phyloP scores from a whole-genome alignment of 2,329 filamentous ascomycete genomes.

The Apiospora pterosperma region DNA sequence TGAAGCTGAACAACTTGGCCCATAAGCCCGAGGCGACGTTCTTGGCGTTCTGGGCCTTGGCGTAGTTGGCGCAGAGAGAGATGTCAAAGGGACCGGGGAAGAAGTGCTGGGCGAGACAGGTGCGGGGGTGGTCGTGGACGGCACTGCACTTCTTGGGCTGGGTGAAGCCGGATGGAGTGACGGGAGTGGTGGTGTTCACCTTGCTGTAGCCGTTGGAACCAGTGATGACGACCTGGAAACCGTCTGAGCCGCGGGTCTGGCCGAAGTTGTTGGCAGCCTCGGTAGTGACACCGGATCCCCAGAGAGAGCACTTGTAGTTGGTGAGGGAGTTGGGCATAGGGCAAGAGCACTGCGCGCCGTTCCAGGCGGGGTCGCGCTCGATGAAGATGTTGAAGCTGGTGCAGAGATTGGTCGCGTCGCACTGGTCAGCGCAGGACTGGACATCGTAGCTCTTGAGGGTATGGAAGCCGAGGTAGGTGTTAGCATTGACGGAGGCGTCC shows the following conservation, averaged over 20 bases:
- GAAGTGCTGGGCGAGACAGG: constrained; percentile 10
- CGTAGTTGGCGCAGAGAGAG: constrained; percentile 8
- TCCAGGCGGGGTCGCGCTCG: constrained; percentile 19
- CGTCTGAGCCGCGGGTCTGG: constrained; percentile 11
- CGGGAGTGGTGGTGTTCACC: constrained; percentile 11
- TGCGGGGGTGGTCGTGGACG: constrained; percentile 9
- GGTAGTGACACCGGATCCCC: constrained; percentile 28
- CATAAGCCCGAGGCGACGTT: constrained; percentile 2
- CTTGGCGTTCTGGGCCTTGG: constrained; percentile 9
- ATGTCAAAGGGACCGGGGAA: constrained; percentile 11
- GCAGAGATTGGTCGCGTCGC: constrained; percentile 15
- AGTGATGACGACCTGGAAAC: constrained; percentile 8
- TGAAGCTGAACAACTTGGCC: not conserved
- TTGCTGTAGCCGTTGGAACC: constrained; percentile 13
- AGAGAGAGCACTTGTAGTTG: constrained; percentile 36
- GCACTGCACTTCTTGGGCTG: constrained; percentile 9
- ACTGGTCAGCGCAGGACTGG: constrained; percentile 12
- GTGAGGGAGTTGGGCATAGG: constrained; percentile 32
- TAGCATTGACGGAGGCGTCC: constrained; percentile 14
- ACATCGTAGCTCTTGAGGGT: constrained; percentile 17
- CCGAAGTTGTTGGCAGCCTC: constrained; percentile 15
- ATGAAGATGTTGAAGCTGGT: constrained; percentile 20
- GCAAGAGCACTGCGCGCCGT: constrained; percentile 25
- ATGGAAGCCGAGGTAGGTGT: constrained; percentile 21
- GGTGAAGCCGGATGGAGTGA: constrained; percentile 9